Evolutionary conservation across 2,329 filamentous ascomycete genomes (phyloP).

Genomic region (Karstenula rhodostoma): DNA sequence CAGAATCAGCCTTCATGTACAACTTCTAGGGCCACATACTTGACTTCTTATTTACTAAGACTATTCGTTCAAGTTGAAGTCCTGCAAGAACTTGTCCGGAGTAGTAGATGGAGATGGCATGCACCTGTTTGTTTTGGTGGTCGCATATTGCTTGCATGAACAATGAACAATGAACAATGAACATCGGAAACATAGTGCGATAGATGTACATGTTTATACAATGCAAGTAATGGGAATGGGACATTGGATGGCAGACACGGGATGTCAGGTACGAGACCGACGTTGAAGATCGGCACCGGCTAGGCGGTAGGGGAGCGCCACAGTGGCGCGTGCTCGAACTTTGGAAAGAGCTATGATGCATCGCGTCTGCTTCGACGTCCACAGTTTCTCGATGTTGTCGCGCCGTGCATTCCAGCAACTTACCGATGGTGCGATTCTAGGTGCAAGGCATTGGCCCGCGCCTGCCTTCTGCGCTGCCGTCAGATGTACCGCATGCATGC

Average conservation of each 20-base stretch:
- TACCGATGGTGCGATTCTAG: conserved; percentile 44
- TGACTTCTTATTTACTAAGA: no score
- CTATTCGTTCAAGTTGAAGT: no score
- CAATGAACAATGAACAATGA: background rate
- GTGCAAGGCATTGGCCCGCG: conserved; percentile 15
- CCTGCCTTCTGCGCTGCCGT: conserved; percentile 22
- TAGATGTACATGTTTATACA: no score
- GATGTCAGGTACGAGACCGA: background rate
- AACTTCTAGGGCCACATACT: no score
- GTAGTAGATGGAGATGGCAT: background rate
- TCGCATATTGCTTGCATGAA: background rate
- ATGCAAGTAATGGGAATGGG: background rate
- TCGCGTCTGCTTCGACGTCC: conserved; percentile 12
- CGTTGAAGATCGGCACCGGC: background rate
- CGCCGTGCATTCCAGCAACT: conserved; percentile 47
- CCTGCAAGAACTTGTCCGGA: no score
- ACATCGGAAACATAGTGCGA: background rate
- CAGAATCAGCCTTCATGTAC: no score
- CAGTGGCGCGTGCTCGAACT: conserved; percentile 20
- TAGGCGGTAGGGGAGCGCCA: conserved; percentile 9
- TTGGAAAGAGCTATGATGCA: conserved; percentile 26
- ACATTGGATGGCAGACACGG: no score
- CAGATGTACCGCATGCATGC: conserved; percentile 23
- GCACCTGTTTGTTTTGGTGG: background rate
- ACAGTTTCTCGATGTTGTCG: conserved; percentile 44